Conservation (phyloP, 73 alveolate genomes). For the Paramecium sexaurelia region DNA sequence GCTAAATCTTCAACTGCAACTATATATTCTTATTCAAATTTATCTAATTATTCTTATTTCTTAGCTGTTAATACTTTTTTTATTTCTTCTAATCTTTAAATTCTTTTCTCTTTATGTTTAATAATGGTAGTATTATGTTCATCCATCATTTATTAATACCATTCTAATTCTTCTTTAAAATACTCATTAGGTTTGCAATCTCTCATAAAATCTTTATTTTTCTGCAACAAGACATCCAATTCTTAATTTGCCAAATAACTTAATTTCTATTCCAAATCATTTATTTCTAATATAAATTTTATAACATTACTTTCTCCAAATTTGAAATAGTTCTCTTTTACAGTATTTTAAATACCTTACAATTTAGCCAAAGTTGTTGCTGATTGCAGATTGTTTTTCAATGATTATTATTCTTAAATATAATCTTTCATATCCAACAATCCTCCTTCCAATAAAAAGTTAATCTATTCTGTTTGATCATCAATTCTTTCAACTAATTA, state of each 20-base stretch:
- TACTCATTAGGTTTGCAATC: slow-evolving; percentile 57
- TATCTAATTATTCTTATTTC: slow-evolving; percentile 54
- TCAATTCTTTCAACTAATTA: slow-evolving; percentile 57
- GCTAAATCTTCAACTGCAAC: slow-evolving; percentile 68
- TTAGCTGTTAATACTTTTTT: slow-evolving; percentile 41
- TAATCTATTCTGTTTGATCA: slow-evolving; percentile 62
- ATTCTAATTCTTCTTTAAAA: slow-evolving; percentile 60
- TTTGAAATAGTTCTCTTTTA: slow-evolving; percentile 59
- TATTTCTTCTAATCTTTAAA: slow-evolving; percentile 46
- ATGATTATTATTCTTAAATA: background rate
- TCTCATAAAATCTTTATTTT: slow-evolving; percentile 57
- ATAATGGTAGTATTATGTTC: slow-evolving; percentile 40
- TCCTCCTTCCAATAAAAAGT: slow-evolving; percentile 61
- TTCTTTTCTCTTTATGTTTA: slow-evolving; percentile 55
- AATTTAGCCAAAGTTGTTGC: slow-evolving; percentile 66
- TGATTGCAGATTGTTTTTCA: background rate
- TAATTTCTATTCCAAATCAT: slow-evolving; percentile 61
- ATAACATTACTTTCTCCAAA: slow-evolving; percentile 58
- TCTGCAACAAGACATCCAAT: slow-evolving; percentile 21
- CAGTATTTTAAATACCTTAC: slow-evolving; percentile 64
- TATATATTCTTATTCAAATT: slow-evolving; percentile 60
- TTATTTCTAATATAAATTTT: slow-evolving; percentile 54
- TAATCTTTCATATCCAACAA: slow-evolving; percentile 61
- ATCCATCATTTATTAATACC: slow-evolving; percentile 66
- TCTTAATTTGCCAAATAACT: slow-evolving; percentile 48